These are phyloP conservation scores for Trebouxiophyceae sp. DNA, from an alignment of 163 green algal species.

Conservation along the genomic window DNA sequence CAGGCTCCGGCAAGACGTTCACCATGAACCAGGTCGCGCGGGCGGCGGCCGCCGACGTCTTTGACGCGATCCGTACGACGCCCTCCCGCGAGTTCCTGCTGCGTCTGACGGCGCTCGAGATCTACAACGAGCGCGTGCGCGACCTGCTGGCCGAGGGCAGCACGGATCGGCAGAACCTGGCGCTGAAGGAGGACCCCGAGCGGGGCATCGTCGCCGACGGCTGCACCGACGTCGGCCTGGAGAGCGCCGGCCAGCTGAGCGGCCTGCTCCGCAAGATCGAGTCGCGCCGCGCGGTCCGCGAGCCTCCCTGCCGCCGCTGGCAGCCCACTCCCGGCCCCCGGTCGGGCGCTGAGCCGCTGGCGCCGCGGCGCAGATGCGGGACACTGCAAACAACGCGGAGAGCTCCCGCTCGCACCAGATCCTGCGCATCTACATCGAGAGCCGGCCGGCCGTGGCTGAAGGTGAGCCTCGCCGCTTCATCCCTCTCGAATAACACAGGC, in stretches of 20 bases:
- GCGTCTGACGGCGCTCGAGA: conserved; percentile 86
- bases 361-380: conserved; percentile 27
- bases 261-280: conserved; percentile 39
- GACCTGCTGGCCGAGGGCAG: conserved; percentile 32
- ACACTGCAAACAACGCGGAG: conserved; percentile 53
- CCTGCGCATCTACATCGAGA: conserved; percentile 51
- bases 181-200: conserved; percentile 12
- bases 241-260: conserved; percentile 56
- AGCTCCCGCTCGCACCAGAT: conserved; percentile 57
- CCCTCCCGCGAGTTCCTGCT: conserved; percentile 51
- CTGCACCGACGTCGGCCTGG: conserved; percentile 83
- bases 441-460: conserved; percentile 16
- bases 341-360: background rate
- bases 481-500: no score
- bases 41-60: conserved; percentile 65
- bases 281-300: conserved; percentile 9
- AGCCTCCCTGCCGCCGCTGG: background rate
- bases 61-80: conserved; percentile 49
- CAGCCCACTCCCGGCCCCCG: background rate
- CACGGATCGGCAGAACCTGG: conserved; percentile 51
- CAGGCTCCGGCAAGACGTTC: conserved; percentile 89
- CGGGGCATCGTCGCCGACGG: conserved; percentile 67
- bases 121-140: conserved; percentile 79
- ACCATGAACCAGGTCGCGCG: conserved; percentile 90
- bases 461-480: no score